Conservation (phyloP, 768 basidiomycete species). For the Termitomyces sp. region DNA sequence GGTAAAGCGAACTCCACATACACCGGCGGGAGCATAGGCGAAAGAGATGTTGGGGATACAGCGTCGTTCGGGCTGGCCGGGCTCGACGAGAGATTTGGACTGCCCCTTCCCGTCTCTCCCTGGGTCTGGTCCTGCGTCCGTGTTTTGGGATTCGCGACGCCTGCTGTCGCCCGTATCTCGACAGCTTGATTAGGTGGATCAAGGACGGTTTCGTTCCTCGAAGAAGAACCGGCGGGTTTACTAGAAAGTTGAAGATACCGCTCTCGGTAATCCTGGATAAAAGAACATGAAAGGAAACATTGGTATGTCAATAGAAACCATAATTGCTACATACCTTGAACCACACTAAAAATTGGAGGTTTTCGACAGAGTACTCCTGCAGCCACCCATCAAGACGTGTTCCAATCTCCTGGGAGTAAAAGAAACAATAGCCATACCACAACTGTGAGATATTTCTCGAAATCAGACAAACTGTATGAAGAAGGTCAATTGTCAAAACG, state of each 20-base stretch:
- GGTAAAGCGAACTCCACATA: slow-evolving; percentile 16
- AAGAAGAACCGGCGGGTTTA: slow-evolving; percentile 17
- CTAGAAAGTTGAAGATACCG: slow-evolving; percentile 28
- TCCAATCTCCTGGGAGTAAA: slow-evolving; percentile 1
- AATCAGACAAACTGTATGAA: slow-evolving; percentile 25
- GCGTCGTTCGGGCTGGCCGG: slow-evolving; percentile 3
- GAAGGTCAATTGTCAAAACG: not conserved
- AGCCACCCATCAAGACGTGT: slow-evolving; percentile 18
- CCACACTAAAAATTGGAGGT: slow-evolving; percentile 34
- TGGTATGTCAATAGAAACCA: not conserved
- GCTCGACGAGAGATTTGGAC: too few relatives aligned
- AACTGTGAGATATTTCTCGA: slow-evolving; percentile 23
- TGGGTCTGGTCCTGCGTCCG: slow-evolving; percentile 12
- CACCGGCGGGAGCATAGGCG: slow-evolving; percentile 6
- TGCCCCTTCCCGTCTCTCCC: not conserved
- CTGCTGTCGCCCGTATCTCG: slow-evolving; percentile 10
- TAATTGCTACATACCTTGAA: slow-evolving; percentile 26
- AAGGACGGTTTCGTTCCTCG: slow-evolving; percentile 22
- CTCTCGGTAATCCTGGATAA: slow-evolving; percentile 30
- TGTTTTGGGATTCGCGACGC: slow-evolving; percentile 16
- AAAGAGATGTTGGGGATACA: slow-evolving; percentile 5
- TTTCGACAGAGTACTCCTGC: slow-evolving; percentile 28
- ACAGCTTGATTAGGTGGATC: slow-evolving; percentile 1
- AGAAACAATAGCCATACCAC: slow-evolving; percentile 19
- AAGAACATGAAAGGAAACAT: not conserved